phyloP scores from a whole-genome alignment of 768 basidiomycete genomes.

The Clavulina sp. region DNA sequence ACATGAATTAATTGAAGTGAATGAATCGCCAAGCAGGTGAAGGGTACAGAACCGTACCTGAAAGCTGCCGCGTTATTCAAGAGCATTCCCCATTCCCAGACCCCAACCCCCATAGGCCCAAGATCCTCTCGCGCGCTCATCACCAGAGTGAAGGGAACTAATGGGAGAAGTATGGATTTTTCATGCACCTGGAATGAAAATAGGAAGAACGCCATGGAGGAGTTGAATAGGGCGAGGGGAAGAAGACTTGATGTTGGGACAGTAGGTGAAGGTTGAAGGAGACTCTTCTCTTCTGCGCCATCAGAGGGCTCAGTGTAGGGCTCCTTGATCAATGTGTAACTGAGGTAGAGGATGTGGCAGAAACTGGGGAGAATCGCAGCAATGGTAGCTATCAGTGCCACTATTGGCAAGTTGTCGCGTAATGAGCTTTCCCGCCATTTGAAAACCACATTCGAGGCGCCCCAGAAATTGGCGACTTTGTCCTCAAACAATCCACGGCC shows the following conservation, averaged over 20 bases:
- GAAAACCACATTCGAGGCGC: conserved; percentile 71
- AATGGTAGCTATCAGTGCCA: conserved; percentile 49
- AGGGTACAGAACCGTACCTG: conserved; percentile 34
- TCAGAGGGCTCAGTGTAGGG: background rate
- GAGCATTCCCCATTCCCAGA: conserved; percentile 53
- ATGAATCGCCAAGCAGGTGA: background rate
- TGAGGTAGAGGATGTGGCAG: conserved; percentile 15
- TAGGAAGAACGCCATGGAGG: conserved; percentile 83
- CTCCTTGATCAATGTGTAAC: conserved; percentile 4
- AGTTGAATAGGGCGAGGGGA: conserved; percentile 61
- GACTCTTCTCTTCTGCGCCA: background rate
- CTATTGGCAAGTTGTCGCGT: conserved; percentile 34
- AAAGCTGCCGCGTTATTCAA: conserved; percentile 76
- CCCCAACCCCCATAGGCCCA: conserved; percentile 16
- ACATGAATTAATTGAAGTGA: conserved; percentile 3
- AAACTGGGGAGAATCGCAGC: conserved; percentile 39
- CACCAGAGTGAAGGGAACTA: conserved; percentile 69
- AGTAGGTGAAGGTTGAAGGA: background rate
- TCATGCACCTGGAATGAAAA: conserved; percentile 97
- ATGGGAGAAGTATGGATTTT: conserved; percentile 73
- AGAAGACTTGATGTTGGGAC: conserved; percentile 30
- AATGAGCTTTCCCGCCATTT: conserved; percentile 50
- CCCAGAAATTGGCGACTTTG: conserved; percentile 97
- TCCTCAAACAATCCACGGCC: conserved; percentile 82
- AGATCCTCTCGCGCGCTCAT: conserved; percentile 24